These are phyloP conservation scores for Chenopodium album DNA, from an alignment of 148 eudicot genomes.

Conservation along the genomic window DNA sequence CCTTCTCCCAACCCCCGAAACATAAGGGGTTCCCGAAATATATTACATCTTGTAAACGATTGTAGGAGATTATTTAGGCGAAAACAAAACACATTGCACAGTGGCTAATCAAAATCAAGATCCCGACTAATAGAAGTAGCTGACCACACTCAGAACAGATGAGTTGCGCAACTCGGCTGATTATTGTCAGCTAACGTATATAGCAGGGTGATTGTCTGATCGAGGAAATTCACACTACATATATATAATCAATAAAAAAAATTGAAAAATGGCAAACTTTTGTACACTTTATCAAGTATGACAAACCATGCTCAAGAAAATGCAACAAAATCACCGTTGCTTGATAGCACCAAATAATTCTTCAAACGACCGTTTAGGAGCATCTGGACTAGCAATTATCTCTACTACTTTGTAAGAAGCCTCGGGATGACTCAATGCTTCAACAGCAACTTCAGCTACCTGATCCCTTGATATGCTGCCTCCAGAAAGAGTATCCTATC, in stretches of 20 bases:
- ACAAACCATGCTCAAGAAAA: background rate
- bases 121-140: background rate
- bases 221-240: slow-evolving; percentile 4
- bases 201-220: background rate
- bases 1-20: background rate
- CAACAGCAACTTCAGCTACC: slow-evolving; percentile 92
- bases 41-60: too few relatives aligned
- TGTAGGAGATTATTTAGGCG: background rate
- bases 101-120: background rate
- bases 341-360: slow-evolving; percentile 67
- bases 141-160: background rate
- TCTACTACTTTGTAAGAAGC: slow-evolving; percentile 88
- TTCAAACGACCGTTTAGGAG: slow-evolving; percentile 65
- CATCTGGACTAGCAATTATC: slow-evolving; percentile 79
- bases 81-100: too few relatives aligned
- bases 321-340: slow-evolving; percentile 38
- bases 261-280: background rate
- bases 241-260: background rate
- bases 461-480: slow-evolving; percentile 92
- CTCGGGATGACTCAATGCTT: slow-evolving; percentile 71
- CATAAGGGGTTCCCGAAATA: background rate
- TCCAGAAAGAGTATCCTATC: slow-evolving; percentile 69
- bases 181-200: background rate
- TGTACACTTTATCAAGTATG: background rate
- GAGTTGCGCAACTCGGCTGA: background rate